Base-by-base conservation (phyloP, 345 rosid species). In the Salix dunnii region DNA sequence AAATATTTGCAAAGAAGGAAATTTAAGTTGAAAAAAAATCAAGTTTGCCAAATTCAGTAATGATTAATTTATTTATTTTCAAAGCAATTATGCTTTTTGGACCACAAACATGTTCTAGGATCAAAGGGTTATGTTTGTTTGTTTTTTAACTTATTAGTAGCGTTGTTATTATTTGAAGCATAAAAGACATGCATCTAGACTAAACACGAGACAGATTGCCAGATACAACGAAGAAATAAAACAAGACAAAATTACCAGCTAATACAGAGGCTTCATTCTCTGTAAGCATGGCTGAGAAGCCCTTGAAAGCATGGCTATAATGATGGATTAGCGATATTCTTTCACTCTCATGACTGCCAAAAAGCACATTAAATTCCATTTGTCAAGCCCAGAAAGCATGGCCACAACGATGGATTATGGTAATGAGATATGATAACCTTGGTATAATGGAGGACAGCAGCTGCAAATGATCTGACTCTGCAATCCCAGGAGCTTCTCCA, bases 261-360 rank as follows among this genome's bases (percentile, higher is more conserved):
- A 91, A 73, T 11, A 42, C 51, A 68, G 93, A 88, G 58, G 96
- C 96, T 86, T 93, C 94, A 49, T 76, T 78, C 36, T 84, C 77
- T 0, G 92, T 93, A 18, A 91, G 97, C 90, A 89, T 79, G 76
- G 91, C 94, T 40, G 96, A 91, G 89, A 93, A 93, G 11, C 97
- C 96, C 67, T 76, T 88, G 46, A 93, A 90, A 62, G 93, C 90
- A 83, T 90, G 91, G 33, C 65, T 68, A 70, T 90, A 91, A 75
- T 86, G 90, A 78, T 87, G 91, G 74, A 86, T 77, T 66, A 85
- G 64, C 31, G 78, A 68, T 75, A 86, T 74, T 79, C 84, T 86
- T 40, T 78, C 88, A 67, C 72, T 83, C 75, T 86, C 87, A 68
- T 83, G 68, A 60, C 93, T 90, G 86, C 33, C 21, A 73, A 63